phyloP scores from a whole-genome alignment of 495 filamentous ascomycete species.

The Penicillium simplicissimum region DNA sequence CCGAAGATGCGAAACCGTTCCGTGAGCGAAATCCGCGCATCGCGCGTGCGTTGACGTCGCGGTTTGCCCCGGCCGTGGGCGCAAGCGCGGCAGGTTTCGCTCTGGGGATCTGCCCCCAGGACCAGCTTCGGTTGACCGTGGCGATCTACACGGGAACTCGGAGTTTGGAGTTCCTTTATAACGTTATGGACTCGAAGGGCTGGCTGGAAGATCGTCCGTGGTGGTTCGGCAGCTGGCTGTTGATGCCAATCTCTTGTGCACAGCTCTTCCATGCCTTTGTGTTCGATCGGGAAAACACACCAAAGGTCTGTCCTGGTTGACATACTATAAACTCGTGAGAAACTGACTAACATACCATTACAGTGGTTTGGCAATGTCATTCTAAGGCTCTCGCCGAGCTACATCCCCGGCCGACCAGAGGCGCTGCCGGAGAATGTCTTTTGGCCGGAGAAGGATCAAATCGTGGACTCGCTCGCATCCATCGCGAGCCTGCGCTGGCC shows the following conservation, averaged over 20 bases:
- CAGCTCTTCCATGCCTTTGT: constrained; percentile 90
- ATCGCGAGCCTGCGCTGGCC: constrained; percentile 85
- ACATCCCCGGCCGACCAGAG: constrained; percentile 72
- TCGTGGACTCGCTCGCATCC: constrained; percentile 77
- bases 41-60: constrained; percentile 71
- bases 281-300: constrained; percentile 89
- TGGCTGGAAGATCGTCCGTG: constrained; percentile 71
- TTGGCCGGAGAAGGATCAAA: constrained; percentile 76
- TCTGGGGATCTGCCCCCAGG: constrained; percentile 73
- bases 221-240: constrained; percentile 97
- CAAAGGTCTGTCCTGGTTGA: constrained; percentile 44
- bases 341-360: constrained; percentile 15
- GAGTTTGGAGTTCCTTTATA: constrained; percentile 85
- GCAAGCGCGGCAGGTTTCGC: constrained; percentile 83
- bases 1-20: constrained; percentile 72
- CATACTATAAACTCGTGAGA: neutral
- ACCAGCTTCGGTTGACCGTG: constrained; percentile 75
- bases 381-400: constrained; percentile 70
- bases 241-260: constrained; percentile 88
- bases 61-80: constrained; percentile 82
- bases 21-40: constrained; percentile 78
- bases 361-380: constrained; percentile 73
- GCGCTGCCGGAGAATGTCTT: constrained; percentile 62
- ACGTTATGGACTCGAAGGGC: constrained; percentile 75
- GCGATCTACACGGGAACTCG: constrained; percentile 77